These are phyloP conservation scores for Colletotrichum sp. DNA, from an alignment of 2,329 filamentous ascomycete genomes.

Conservation along the genomic window DNA sequence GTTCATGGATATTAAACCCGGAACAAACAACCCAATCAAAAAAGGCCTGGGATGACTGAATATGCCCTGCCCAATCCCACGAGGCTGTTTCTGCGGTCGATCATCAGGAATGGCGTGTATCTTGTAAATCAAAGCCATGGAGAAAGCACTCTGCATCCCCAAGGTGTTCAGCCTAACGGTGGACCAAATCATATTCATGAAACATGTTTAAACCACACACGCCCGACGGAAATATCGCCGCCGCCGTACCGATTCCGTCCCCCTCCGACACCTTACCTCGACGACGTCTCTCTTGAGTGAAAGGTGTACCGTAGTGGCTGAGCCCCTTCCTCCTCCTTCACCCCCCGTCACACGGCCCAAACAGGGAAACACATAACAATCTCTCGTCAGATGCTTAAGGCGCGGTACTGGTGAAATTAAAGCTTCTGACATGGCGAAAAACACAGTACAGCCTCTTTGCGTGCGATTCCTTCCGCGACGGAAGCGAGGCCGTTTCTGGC, in stretches of 20 bases:
- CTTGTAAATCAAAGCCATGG: neutral
- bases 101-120: neutral
- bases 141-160: neutral
- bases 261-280: neutral
- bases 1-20: neutral
- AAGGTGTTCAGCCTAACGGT: neutral
- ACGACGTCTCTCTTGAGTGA: neutral
- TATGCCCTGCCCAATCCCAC: slow-evolving; percentile 4
- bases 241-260: neutral
- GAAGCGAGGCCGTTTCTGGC: neutral
- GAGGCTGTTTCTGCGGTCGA: slow-evolving; percentile 4
- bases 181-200: neutral
- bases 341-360: neutral
- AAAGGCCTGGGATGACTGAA: neutral
- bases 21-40: neutral
- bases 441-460: neutral
- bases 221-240: neutral
- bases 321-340: neutral
- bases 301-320: neutral
- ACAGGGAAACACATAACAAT: neutral
- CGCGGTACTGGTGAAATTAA: neutral
- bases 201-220: neutral
- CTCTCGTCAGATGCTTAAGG: neutral
- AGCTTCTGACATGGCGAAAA: neutral
- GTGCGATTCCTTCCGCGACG: neutral